A percentile compares a stretch with the other conserved stretches of the same genome.
Conservation (phyloP, 768 basidiomycete genomes). For the Wakefieldia striispora region DNA sequence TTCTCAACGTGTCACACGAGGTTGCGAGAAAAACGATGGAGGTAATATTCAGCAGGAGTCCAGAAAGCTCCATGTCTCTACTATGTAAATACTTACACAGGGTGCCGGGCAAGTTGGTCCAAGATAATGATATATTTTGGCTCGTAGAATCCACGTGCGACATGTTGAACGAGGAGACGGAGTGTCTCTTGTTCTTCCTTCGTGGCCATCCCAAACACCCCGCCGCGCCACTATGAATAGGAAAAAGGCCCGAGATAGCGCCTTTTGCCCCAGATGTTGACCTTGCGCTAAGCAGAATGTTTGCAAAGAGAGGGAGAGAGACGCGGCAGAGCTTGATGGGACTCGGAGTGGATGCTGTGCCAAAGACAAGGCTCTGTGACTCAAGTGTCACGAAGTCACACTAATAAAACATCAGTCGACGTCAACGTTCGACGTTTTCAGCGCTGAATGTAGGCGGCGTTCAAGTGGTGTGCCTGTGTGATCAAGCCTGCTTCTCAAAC, state of each 20-base stretch:
- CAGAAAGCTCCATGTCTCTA: constrained; percentile 20
- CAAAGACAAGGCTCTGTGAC: no score
- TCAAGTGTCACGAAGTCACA: no score
- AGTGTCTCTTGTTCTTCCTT: constrained; percentile 83
- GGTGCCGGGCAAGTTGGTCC: constrained; percentile 90
- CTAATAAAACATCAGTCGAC: no score
- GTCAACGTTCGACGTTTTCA: no score
- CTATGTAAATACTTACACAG: constrained; percentile 76
- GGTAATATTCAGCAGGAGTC: constrained; percentile 19
- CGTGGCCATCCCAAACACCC: constrained; percentile 47
- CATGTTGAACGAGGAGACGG: constrained; percentile 87
- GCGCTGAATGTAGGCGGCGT: no score
- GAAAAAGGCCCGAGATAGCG: constrained; percentile 5
- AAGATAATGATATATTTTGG: constrained; percentile 86
- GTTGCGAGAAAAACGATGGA: constrained; percentile 5
- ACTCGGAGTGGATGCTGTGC: no score
- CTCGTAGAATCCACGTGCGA: constrained; percentile 93
- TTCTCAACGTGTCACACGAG: constrained; percentile 21
- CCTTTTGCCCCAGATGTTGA: constrained; percentile 3
- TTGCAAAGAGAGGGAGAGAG: background rate
- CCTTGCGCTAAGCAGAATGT: constrained; percentile 6
- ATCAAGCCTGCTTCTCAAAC: no score
- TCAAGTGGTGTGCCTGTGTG: no score
- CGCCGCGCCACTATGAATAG: constrained; percentile 6
- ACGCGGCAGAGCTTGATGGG: background rate